phyloP scores from a whole-genome alignment of 148 eudicot genomes.

The Salicornia ramosissima region DNA sequence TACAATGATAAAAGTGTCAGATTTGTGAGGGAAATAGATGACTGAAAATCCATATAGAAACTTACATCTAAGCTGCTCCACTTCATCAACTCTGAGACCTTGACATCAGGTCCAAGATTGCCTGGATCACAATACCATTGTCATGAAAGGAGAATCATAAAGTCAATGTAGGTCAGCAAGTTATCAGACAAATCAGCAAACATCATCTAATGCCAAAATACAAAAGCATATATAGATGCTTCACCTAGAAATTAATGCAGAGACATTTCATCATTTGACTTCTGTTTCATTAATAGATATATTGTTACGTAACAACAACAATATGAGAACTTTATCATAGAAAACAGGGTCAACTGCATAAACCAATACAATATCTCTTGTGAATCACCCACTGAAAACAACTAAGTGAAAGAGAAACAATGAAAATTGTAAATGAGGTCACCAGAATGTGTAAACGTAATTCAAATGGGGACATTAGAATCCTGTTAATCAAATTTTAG shows the following conservation, averaged over 20 bases:
- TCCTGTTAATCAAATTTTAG: neutral
- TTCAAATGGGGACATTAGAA: neutral
- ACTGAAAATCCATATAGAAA: conserved; percentile 3
- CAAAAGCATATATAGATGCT: neutral
- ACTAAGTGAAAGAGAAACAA: neutral
- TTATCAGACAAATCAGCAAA: neutral
- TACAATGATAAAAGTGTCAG: conserved; percentile 5
- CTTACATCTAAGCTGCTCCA: conserved; percentile 71
- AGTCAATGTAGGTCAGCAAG: neutral
- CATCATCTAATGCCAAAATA: neutral
- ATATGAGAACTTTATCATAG: neutral
- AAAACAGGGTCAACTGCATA: neutral
- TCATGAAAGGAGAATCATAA: neutral
- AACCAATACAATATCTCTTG: neutral
- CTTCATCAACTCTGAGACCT: conserved; percentile 62
- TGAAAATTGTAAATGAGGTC: neutral
- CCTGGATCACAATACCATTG: conserved; percentile 24
- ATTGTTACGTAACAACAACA: neutral
- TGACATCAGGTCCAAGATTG: conserved; percentile 44
- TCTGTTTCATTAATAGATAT: neutral
- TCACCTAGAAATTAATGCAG: neutral
- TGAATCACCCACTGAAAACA: neutral
- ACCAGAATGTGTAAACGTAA: neutral
- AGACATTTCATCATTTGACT: neutral
- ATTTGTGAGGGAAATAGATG: conserved; percentile 1